Base-by-base conservation (phyloP, 2,329 filamentous ascomycete genomes). In the Hypomyces rosellus region DNA sequence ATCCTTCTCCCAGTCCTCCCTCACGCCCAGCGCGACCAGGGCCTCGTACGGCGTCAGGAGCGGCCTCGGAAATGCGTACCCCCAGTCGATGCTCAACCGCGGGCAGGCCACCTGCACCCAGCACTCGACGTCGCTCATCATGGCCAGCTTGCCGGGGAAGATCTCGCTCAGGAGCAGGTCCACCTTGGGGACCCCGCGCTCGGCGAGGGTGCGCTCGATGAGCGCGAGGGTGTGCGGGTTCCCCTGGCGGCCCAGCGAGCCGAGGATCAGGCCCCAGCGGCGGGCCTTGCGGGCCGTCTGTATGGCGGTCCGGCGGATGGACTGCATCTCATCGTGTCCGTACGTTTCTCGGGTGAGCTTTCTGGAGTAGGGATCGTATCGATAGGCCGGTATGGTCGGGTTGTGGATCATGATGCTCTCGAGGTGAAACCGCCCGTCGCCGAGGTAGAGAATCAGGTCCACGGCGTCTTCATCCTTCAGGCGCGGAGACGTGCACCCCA, bases 341-440 rank as follows among this genome's bases (percentile, higher is more conserved):
- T 99, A 99, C 20, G 81, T 86, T 70, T 99, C 95, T 57, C 88
- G 85, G 2, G 92, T 96, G 25, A 99, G 80, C 52, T 88, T 89
- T 45, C 92, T 82, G 11, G 90, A 93, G 71, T 99, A 99, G 0
- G 95, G 93, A 64, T 99, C 93, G 68, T 99, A 99, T 56, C 93
- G 82, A 70, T 96, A 99, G 2, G 95, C 92, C 1, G 92, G 88
- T 34, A 96, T 81, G 5, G 75, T 71, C 0, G 95, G 93, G 69
- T 99, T 99, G 65, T 97, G 93, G 58, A 99, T 99, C 92, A 99
- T 99, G 63, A 95, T 92, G 62, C 89, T 95, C 70, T 99, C 93
- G 40, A 99, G 85, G 66, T 99, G 93, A 74, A 96, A 96, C 52
- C 91, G 82, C 12, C 91, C 91, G 63, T 96, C 91, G 43, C 91